A percentile compares a stretch with the other conserved stretches of the same genome.
Evolutionary conservation across 805 yeast species (phyloP).

Genomic region (Candida maris): DNA sequence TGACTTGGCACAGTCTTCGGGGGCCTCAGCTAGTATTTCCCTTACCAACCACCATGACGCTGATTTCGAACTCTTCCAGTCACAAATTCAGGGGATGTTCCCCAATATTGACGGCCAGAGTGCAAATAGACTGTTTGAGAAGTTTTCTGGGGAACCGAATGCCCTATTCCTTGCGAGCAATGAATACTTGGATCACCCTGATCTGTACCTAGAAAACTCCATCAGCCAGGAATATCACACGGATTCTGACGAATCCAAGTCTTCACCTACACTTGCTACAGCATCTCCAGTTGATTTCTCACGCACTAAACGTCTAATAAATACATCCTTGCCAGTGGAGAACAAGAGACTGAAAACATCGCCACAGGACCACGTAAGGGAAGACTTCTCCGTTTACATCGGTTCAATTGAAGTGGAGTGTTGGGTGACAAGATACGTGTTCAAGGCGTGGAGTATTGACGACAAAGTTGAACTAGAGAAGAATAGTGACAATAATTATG

Average conservation of each 20-base stretch:
- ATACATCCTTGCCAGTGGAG: too few relatives aligned
- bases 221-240: too few relatives aligned
- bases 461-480: slow-evolving; percentile 28
- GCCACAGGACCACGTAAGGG: too few relatives aligned
- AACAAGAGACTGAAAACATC: too few relatives aligned
- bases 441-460: slow-evolving; percentile 42
- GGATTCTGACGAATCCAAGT: too few relatives aligned
- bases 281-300: too few relatives aligned
- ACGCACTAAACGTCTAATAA: too few relatives aligned
- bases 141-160: slow-evolving; percentile 25
- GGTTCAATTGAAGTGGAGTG: slow-evolving; percentile 61
- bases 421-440: slow-evolving; percentile 69
- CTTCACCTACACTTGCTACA: too few relatives aligned
- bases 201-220: too few relatives aligned
- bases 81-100: slow-evolving; percentile 33
- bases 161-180: slow-evolving; percentile 37
- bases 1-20: too few relatives aligned
- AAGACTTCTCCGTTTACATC: too few relatives aligned
- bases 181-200: slow-evolving; percentile 34
- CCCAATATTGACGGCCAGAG: slow-evolving; percentile 28
- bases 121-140: slow-evolving; percentile 24
- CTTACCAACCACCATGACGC: slow-evolving; percentile 8
- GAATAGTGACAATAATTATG: slow-evolving; percentile 17
- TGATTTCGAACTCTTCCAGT: slow-evolving; percentile 26
- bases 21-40: too few relatives aligned